Evolutionary conservation across 2,329 filamentous ascomycete species (phyloP).

Genomic region (Nemania abortiva): DNA sequence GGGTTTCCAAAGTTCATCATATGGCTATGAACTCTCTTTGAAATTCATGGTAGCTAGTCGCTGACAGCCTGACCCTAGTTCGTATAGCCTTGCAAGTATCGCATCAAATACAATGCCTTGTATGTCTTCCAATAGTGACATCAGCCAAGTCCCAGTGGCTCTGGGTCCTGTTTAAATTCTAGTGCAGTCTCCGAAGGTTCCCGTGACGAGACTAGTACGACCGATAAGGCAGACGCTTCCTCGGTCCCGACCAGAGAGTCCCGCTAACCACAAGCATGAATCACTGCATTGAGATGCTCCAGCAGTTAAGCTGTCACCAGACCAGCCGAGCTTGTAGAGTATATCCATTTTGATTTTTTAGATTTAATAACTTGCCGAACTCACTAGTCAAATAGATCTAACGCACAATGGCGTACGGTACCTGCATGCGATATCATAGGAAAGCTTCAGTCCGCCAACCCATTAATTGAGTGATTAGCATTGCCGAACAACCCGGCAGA

Average conservation of each 20-base stretch:
- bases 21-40: neutral
- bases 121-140: slow-evolving; percentile 21
- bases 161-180: neutral
- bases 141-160: neutral
- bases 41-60: neutral
- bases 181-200: slow-evolving; percentile 9
- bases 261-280: neutral
- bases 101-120: slow-evolving; percentile 29
- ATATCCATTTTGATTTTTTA: neutral
- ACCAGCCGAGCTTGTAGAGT: slow-evolving; percentile 1
- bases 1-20: neutral
- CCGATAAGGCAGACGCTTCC: slow-evolving; percentile 9
- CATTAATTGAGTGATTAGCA: slow-evolving; percentile 13
- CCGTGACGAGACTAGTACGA: slow-evolving; percentile 21
- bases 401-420: neutral
- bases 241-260: neutral
- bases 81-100: slow-evolving; percentile 6
- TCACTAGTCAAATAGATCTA: neutral
- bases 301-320: slow-evolving; percentile 11
- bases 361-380: neutral
- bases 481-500: neutral
- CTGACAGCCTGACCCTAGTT: neutral
- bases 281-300: slow-evolving; percentile 25
- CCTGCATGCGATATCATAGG: neutral
- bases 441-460: neutral